A percentile compares a stretch with the other conserved stretches of the same genome.
These are phyloP conservation scores for Candida methanosorbosa DNA, from an alignment of 805 yeast genomes.

Conservation along the genomic window DNA sequence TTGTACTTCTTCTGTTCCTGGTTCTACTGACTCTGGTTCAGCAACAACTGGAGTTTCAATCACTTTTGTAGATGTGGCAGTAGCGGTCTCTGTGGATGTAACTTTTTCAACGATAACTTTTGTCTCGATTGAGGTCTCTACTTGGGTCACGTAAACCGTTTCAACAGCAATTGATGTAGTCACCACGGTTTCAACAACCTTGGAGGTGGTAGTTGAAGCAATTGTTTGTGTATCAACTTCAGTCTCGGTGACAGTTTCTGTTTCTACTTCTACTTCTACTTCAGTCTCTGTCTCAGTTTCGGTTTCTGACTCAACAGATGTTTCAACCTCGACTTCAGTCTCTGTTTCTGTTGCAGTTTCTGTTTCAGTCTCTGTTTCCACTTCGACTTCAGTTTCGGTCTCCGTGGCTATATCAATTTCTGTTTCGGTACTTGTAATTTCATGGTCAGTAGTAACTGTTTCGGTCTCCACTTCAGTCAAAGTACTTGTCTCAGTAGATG, in stretches of 20 bases:
- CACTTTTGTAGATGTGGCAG: neutral
- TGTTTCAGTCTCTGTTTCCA: neutral
- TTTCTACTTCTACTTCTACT: no score
- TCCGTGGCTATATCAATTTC: neutral
- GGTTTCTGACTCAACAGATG: neutral
- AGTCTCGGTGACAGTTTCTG: neutral
- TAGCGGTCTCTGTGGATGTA: neutral
- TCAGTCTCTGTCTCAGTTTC: conserved; percentile 5
- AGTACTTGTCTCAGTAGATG: conserved; percentile 4
- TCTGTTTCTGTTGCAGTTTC: neutral
- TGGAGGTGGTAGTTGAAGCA: neutral
- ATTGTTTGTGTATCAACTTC: neutral
- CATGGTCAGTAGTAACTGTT: neutral
- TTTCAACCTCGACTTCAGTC: neutral
- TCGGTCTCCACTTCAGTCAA: neutral
- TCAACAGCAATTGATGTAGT: neutral
- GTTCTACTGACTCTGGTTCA: neutral
- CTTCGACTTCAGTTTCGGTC: neutral
- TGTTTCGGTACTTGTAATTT: neutral
- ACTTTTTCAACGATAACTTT: conserved; percentile 1
- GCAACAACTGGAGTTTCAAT: neutral
- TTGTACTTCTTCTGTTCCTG: neutral
- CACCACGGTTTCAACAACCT: conserved; percentile 4
- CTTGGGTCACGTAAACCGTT: conserved; percentile 1
- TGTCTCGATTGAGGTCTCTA: conserved; percentile 2